Evolutionary conservation across 805 yeast species (phyloP).

Genomic region (Candida germanica): DNA sequence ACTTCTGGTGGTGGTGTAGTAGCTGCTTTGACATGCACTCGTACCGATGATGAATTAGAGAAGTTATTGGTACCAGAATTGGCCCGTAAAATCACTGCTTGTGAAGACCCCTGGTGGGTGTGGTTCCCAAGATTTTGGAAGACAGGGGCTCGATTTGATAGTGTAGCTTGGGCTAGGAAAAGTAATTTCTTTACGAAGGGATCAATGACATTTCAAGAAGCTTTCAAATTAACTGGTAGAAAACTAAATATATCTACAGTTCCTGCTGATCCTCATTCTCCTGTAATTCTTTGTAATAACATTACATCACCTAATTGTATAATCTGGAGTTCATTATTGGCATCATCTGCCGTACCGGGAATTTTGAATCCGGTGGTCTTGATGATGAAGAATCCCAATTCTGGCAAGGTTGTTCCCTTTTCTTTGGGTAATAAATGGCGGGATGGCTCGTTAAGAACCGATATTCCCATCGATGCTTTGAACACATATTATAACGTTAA

Average conservation of each 20-base stretch:
- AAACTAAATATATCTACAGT: slow-evolving; percentile 72
- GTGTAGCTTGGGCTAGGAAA: slow-evolving; percentile 70
- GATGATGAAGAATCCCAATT: slow-evolving; percentile 57
- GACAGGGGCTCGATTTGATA: slow-evolving; percentile 78
- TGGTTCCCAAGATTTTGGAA: slow-evolving; percentile 65
- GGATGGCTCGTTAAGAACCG: slow-evolving; percentile 78
- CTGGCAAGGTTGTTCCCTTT: slow-evolving; percentile 52
- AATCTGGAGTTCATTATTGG: slow-evolving; percentile 75
- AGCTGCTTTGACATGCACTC: slow-evolving; percentile 67
- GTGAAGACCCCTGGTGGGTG: slow-evolving; percentile 57
- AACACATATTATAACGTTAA: slow-evolving; percentile 75
- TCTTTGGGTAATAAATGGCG: slow-evolving; percentile 74
- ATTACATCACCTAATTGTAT: slow-evolving; percentile 77
- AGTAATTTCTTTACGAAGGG: slow-evolving; percentile 70
- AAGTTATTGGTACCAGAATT: slow-evolving; percentile 56
- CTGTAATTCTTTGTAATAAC: slow-evolving; percentile 73
- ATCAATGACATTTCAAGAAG: slow-evolving; percentile 68
- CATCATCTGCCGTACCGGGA: slow-evolving; percentile 83
- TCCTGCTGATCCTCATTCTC: slow-evolving; percentile 79
- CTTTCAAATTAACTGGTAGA: slow-evolving; percentile 65
- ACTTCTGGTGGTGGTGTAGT: slow-evolving; percentile 81
- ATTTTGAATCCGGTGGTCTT: slow-evolving; percentile 74
- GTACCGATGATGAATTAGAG: slow-evolving; percentile 64
- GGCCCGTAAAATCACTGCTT: slow-evolving; percentile 64
- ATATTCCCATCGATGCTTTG: slow-evolving; percentile 70